phyloP scores from a whole-genome alignment of 306 rosid species.

The Mucuna pruriens region DNA sequence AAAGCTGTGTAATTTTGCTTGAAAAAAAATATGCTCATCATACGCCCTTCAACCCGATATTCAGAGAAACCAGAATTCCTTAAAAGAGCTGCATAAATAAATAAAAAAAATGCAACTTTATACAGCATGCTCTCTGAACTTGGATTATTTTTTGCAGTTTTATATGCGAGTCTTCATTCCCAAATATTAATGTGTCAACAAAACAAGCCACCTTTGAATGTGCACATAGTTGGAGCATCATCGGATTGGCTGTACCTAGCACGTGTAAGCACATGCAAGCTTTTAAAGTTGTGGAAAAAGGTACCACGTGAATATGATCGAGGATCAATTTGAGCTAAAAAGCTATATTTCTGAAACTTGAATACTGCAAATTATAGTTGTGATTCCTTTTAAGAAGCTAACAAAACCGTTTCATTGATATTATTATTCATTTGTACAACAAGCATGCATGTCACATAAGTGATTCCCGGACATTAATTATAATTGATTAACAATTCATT shows the following conservation, averaged over 20 bases:
- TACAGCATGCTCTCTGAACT: background rate
- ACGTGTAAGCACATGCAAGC: slow-evolving; percentile 35
- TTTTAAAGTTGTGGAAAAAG: slow-evolving; percentile 20
- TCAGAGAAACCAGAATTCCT: too few relatives aligned
- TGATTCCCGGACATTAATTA: background rate
- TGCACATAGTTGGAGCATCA: background rate
- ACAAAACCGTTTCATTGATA: background rate
- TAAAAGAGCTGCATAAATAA: too few relatives aligned
- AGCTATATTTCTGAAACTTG: background rate
- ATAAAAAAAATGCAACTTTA: background rate
- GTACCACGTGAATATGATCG: background rate
- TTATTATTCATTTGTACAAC: background rate
- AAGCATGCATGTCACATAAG: background rate
- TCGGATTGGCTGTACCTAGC: slow-evolving; percentile 3
- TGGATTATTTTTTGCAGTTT: background rate
- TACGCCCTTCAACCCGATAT: too few relatives aligned
- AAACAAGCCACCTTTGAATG: background rate
- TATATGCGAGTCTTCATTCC: background rate
- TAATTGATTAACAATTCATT: background rate
- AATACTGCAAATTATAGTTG: background rate
- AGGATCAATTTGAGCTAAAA: background rate
- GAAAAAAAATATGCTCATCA: too few relatives aligned
- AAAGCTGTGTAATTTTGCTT: too few relatives aligned
- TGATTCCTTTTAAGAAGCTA: background rate
- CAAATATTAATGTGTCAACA: background rate